Conservation (phyloP, 768 basidiomycete genomes). For the Pholiota conissans region DNA sequence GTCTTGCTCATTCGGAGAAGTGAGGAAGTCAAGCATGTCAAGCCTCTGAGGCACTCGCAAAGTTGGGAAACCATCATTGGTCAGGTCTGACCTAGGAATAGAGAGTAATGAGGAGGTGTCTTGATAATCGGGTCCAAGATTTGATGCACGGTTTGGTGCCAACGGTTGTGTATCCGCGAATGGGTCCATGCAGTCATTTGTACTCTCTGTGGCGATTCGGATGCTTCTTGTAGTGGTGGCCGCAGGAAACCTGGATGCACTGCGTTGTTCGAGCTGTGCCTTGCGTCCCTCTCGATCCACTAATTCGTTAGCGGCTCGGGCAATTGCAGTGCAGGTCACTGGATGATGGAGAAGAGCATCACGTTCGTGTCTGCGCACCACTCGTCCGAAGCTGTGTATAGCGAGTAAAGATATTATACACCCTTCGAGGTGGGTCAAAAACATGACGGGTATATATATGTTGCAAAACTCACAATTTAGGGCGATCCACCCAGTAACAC, state of each 20-base stretch:
- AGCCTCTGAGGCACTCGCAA: not conserved
- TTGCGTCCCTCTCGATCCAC: conserved; percentile 9
- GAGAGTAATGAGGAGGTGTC: conserved; percentile 6
- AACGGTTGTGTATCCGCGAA: conserved; percentile 30
- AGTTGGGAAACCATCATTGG: not conserved
- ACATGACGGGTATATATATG: not conserved
- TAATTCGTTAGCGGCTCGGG: conserved; percentile 26
- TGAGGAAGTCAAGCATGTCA: conserved; percentile 1
- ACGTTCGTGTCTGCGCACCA: conserved; percentile 59
- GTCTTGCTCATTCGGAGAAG: conserved; percentile 15
- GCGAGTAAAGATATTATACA: conserved; percentile 52
- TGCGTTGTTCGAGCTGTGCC: not conserved
- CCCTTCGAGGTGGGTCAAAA: conserved; percentile 35
- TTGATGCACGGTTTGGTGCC: conserved; percentile 8
- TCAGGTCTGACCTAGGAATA: conserved; percentile 4
- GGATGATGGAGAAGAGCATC: conserved; percentile 55
- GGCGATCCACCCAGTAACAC: conserved; percentile 51
- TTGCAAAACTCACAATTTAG: conserved; percentile 47
- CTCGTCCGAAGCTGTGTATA: conserved; percentile 60
- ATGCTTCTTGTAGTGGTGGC: conserved; percentile 13
- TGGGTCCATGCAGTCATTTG: conserved; percentile 24
- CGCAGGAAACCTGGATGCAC: conserved; percentile 7
- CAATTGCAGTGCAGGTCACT: conserved; percentile 36
- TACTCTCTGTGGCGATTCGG: conserved; percentile 7
- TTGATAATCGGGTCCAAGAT: not conserved